Base-by-base conservation (phyloP, 2,329 filamentous ascomycete genomes). In the Paecilomyces sp. region DNA sequence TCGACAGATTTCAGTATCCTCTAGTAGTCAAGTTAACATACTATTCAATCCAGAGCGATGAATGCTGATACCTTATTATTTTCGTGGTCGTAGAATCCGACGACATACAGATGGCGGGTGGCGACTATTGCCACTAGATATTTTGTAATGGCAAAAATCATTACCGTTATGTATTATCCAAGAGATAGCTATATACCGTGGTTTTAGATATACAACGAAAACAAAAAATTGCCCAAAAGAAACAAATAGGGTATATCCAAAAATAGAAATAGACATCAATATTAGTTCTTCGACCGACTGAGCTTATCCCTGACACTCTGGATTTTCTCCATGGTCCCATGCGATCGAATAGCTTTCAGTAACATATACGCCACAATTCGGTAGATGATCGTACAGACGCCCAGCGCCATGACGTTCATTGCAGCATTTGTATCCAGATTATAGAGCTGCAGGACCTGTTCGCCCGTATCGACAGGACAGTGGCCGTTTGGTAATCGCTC, bases 381-480 rank as follows among this genome's bases (percentile, higher is more conserved):
- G 72, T 92, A 92, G 6, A 82, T 78, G 1, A 91, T 78, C 1
- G 87, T 80, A 59, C 84, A 86, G 1, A 84, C 81, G 0, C 84
- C 88, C 66, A 92, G 68, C 3, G 82, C 84, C 64, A 85, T 79
- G 2, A 91, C 69, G 64, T 89, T 88, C 58, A 83, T 76, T 12
- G 81, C 77, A 0, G 85, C 83, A 65, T 88, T 78, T 11, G 80
- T 83, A 57, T 90, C 79, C 58, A 91, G 76, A 56, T 83, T 82
- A 71, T 91, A 92, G 58, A 91, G 67, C 53, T 83, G 71, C 55
- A 92, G 71, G 0, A 88, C 88, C 65, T 92, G 79, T 66, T 86
- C 78, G 0, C 89, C 89, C 0, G 81, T 88, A 54, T 81, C 77
- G 51, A 91, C 85, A 0, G 85, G 83, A 68, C 89, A 92, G 12